Conservation (phyloP, 202 grass and related monocot species). For the Schoenoplectus tabernaemontani region DNA sequence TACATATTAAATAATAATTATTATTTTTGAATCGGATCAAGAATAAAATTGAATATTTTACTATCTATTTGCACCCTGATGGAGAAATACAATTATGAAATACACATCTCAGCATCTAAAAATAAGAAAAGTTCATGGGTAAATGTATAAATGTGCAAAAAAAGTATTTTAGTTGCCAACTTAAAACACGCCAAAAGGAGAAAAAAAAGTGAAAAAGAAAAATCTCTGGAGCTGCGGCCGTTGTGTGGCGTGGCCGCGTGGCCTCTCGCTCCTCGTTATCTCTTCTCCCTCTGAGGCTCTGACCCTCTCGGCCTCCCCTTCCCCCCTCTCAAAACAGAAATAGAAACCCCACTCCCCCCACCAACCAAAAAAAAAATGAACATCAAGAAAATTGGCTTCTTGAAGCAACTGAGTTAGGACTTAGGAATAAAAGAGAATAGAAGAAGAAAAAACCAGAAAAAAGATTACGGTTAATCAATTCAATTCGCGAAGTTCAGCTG, state of each 20-base stretch:
- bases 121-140: neutral
- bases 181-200: neutral
- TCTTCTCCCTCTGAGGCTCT: slow-evolving; percentile 29
- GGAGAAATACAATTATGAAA: too few species aligned
- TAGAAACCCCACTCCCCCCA: neutral
- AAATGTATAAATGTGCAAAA: neutral
- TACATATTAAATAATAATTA: too few species aligned
- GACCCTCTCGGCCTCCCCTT: neutral
- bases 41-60: too few species aligned
- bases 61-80: too few species aligned
- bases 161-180: neutral
- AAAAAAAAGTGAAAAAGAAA: neutral
- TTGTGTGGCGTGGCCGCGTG: slow-evolving; percentile 96
- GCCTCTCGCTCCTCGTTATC: slow-evolving; percentile 77
- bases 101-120: too few species aligned
- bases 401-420: neutral
- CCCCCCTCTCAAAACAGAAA: slow-evolving; percentile 1
- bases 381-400: neutral
- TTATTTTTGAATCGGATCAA: too few species aligned
- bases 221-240: slow-evolving; percentile 49
- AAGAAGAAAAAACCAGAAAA: neutral
- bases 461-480: neutral
- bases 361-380: neutral
- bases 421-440: neutral
- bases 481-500: neutral